phyloP scores from a whole-genome alignment of 495 filamentous ascomycete genomes.

The Cairneyella variabilis region DNA sequence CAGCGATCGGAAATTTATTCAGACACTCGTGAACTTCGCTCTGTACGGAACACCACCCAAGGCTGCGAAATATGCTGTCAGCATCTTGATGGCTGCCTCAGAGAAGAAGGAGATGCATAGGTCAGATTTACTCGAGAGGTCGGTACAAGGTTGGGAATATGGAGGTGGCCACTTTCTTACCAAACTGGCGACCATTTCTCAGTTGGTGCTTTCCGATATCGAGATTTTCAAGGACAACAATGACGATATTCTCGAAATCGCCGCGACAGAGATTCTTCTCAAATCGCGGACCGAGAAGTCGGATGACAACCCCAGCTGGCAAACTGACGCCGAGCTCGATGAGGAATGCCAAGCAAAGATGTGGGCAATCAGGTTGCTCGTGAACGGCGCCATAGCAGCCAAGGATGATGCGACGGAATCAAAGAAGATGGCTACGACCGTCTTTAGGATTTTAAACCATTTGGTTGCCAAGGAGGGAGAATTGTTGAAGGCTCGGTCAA shows the following conservation, averaged over 20 bases:
- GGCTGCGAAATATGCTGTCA: constrained; percentile 89
- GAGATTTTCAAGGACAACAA: constrained; percentile 62
- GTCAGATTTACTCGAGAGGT: constrained; percentile 73
- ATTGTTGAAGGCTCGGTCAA: constrained; percentile 66
- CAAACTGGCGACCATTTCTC: constrained; percentile 76
- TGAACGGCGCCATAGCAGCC: constrained; percentile 80
- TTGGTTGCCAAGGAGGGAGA: constrained; percentile 75
- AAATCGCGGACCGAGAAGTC: constrained; percentile 55
- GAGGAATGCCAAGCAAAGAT: constrained; percentile 80
- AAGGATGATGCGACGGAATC: constrained; percentile 55
- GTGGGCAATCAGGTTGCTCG: constrained; percentile 83
- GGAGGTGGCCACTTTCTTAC: constrained; percentile 75
- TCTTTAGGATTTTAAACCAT: constrained; percentile 74
- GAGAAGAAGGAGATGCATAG: constrained; percentile 84
- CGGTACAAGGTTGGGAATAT: constrained; percentile 72
- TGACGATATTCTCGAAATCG: constrained; percentile 75
- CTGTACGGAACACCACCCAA: constrained; percentile 75
- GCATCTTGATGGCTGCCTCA: constrained; percentile 76
- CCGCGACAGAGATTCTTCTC: constrained; percentile 70
- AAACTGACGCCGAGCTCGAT: constrained; percentile 62
- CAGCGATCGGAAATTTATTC: constrained; percentile 76
- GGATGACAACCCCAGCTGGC: constrained; percentile 58
- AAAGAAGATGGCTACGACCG: constrained; percentile 58
- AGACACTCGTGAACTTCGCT: constrained; percentile 76
- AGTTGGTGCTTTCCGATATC: constrained; percentile 75